phyloP scores from a whole-genome alignment of 371 early-diverging fungal species.

The Rhizopus delemar region DNA sequence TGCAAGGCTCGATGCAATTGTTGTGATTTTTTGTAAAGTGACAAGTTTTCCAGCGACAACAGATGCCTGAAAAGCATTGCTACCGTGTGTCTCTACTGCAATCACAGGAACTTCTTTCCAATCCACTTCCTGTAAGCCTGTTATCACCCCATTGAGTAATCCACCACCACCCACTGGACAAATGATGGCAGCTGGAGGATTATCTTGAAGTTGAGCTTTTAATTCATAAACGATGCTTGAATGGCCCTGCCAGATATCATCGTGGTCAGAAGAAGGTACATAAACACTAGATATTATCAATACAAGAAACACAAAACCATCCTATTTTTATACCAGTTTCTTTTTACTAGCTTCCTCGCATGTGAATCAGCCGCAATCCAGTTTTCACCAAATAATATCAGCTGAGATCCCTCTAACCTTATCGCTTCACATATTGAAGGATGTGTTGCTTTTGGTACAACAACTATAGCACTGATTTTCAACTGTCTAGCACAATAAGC shows the following conservation, averaged over 20 bases:
- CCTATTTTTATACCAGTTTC: slow-evolving; percentile 45
- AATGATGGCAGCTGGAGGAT: slow-evolving; percentile 66
- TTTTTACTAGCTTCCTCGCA: slow-evolving; percentile 54
- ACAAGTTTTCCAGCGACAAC: slow-evolving; percentile 62
- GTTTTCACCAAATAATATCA: slow-evolving; percentile 60
- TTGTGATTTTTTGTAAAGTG: slow-evolving; percentile 52
- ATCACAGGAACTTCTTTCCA: slow-evolving; percentile 71
- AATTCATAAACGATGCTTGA: slow-evolving; percentile 67
- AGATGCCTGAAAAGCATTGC: slow-evolving; percentile 69
- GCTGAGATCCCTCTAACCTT: slow-evolving; percentile 60
- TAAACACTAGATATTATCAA: slow-evolving; percentile 42
- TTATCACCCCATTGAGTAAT: slow-evolving; percentile 66
- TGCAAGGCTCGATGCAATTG: slow-evolving; percentile 59
- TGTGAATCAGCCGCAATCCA: slow-evolving; percentile 59
- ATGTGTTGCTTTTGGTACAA: slow-evolving; percentile 57
- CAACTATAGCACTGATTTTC: slow-evolving; percentile 56
- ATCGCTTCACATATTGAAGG: slow-evolving; percentile 59
- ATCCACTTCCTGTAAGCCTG: slow-evolving; percentile 59
- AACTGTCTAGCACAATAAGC: slow-evolving; percentile 71
- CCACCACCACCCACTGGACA: slow-evolving; percentile 76
- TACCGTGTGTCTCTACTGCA: slow-evolving; percentile 76
- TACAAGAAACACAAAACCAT: not conserved
- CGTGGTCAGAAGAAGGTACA: slow-evolving; percentile 69
- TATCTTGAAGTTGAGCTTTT: slow-evolving; percentile 57
- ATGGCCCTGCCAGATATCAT: slow-evolving; percentile 63